Base-by-base conservation (phyloP, 1,139 yeast genomes). In the Saccharomyces hybrid region DNA sequence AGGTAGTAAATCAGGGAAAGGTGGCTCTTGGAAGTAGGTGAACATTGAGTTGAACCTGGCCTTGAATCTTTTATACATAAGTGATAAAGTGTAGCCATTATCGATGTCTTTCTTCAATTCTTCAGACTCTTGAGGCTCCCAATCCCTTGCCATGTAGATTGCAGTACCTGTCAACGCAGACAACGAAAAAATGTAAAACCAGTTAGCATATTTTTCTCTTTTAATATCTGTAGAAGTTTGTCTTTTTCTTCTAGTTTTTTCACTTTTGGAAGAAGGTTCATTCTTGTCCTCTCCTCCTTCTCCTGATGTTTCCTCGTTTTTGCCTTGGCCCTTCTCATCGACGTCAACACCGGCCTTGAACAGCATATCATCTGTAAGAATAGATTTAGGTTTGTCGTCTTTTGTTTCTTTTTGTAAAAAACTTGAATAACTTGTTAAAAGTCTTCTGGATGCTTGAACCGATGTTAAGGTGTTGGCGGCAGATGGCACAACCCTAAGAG, bases 1-100 rank as follows among this genome's bases (percentile, higher is more conserved):
- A 52, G 98, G 98, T 64, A 93, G 80, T 67, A 93, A 81, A 68
- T 90, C 89, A 58, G 90, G 95, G 72, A 87, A 91, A 16, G 88
- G 95, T 8, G 99, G 99, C 63, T 93, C 98, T 58, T 88, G 85
- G 76, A 91, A 91, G 63, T 87, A 86, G 49, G 87, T 83, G 70
- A 91, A 86, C 58, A 88, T 78, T 48, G 90, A 86, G 52, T 82
- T 76, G 59, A 86, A 77, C 75, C 99, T 82, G 59, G 84, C 83
- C 60, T 72, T 77, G 62, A 88, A 78, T 69, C 99, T 81, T 42
- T 75, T 76, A 73, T 81, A 84, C 76, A 88, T 80, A 41, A 80
- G 77, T n/a, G 69, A 73, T 11, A 89, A 85, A 5, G 86, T 70
- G 69, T 81, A 85, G 1, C 97, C 97, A 67, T 84, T 81, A 50